These are phyloP conservation scores for Beauveria brongniartii DNA, from an alignment of 2,329 filamentous ascomycete genomes.

Conservation along the genomic window DNA sequence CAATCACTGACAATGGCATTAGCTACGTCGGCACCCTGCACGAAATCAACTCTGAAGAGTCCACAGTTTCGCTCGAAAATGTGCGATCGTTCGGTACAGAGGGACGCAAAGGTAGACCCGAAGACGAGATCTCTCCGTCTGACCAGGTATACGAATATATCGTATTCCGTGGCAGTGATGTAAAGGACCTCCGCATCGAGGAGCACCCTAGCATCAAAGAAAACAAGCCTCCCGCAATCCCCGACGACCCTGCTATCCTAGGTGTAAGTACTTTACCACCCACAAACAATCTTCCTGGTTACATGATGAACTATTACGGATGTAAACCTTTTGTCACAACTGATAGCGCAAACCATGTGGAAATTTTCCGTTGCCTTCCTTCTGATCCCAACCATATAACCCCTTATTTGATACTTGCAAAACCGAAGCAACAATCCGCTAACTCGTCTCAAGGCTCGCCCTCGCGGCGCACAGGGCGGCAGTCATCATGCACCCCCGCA, in stretches of 20 bases:
- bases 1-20: slow-evolving; percentile 26
- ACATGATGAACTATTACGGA: slow-evolving; percentile 95
- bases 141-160: slow-evolving; percentile 97
- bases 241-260: slow-evolving; percentile 92
- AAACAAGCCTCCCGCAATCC: slow-evolving; percentile 67
- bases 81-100: slow-evolving; percentile 93
- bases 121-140: slow-evolving; percentile 75
- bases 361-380: slow-evolving; percentile 99
- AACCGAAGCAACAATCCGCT: not conserved
- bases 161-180: slow-evolving; percentile 94
- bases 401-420: slow-evolving; percentile 11
- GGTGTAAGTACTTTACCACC: slow-evolving; percentile 64
- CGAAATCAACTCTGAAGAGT: slow-evolving; percentile 96
- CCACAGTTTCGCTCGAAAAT: slow-evolving; percentile 94
- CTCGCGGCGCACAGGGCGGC: slow-evolving; percentile 26
- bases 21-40: slow-evolving; percentile 95
- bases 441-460: slow-evolving; percentile 28
- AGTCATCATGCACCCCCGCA: slow-evolving; percentile 18
- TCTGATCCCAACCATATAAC: slow-evolving; percentile 55
- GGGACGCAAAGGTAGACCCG: slow-evolving; percentile 68
- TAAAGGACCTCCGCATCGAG: slow-evolving; percentile 94
- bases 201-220: slow-evolving; percentile 69
- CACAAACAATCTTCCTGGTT: slow-evolving; percentile 22
- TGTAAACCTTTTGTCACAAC: slow-evolving; percentile 76
- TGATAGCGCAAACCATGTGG: slow-evolving; percentile 95